Percentiles rank a stretch among this genome's conserved stretches.
Conservation (phyloP, 78 protist genomes). For the Trichosphaerium sp. region DNA sequence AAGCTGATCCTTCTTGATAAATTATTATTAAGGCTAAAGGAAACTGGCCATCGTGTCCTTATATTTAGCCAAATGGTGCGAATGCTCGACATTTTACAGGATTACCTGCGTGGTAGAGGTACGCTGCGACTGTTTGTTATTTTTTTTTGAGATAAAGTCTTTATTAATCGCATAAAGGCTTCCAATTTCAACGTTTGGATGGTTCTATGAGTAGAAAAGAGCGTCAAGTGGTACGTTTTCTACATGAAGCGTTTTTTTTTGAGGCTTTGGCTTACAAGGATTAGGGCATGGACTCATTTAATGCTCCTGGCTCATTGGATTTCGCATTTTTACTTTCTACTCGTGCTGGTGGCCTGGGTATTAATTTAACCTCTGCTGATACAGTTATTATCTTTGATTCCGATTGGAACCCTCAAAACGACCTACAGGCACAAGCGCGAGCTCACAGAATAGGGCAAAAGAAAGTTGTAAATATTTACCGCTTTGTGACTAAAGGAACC, state of each 20-base stretch:
- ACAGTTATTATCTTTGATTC: slow-evolving; percentile 80
- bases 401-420: slow-evolving; percentile 78
- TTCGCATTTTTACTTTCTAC: slow-evolving; percentile 89
- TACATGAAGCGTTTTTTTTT: no score
- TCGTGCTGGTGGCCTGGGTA: slow-evolving; percentile 85
- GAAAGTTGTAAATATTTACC: slow-evolving; percentile 76
- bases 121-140: background rate
- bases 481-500: slow-evolving; percentile 54
- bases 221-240: slow-evolving; percentile 33
- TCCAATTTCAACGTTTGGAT: slow-evolving; percentile 76
- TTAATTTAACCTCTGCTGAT: slow-evolving; percentile 81
- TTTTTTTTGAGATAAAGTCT: background rate
- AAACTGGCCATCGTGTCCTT: slow-evolving; percentile 79
- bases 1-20: slow-evolving; percentile 81
- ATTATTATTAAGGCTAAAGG: slow-evolving; percentile 54
- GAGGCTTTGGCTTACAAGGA: background rate
- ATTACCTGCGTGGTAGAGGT: slow-evolving; percentile 50
- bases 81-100: slow-evolving; percentile 80
- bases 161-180: no score
- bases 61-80: slow-evolving; percentile 86
- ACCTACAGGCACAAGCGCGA: slow-evolving; percentile 77
- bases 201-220: slow-evolving; percentile 59
- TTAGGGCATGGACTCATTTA: slow-evolving; percentile 85
- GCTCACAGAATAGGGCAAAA: slow-evolving; percentile 96
- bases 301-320: slow-evolving; percentile 48